phyloP scores from a whole-genome alignment of 495 filamentous ascomycete species.

The Venustampulla echinocandica region DNA sequence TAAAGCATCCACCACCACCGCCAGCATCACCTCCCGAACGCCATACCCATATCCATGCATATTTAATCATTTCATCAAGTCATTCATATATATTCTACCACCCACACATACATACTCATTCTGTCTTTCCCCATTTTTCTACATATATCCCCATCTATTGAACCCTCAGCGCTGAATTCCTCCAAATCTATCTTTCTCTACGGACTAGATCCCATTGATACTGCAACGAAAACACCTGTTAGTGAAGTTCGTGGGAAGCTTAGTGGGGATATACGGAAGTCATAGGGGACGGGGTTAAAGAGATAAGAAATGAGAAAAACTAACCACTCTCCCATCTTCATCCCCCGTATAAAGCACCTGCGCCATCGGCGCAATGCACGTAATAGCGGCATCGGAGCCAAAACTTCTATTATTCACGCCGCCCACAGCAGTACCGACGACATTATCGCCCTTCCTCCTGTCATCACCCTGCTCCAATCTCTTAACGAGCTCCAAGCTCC shows the following conservation, averaged over 20 bases:
- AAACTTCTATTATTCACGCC: slow-evolving; percentile 22
- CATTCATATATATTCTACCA: too few relatives aligned
- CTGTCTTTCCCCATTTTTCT: too few relatives aligned
- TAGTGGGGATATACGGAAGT: slow-evolving; percentile 15
- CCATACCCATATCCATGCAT: too few relatives aligned
- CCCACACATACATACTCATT: too few relatives aligned
- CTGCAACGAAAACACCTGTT: slow-evolving; percentile 31
- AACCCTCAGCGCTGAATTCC: too few relatives aligned
- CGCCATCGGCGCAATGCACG: slow-evolving; percentile 76
- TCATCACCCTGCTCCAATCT: slow-evolving; percentile 73
- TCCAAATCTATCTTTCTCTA: slow-evolving; percentile 47
- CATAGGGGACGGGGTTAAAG: background rate
- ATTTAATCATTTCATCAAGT: too few relatives aligned
- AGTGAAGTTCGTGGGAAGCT: slow-evolving; percentile 21
- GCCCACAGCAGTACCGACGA: slow-evolving; percentile 11
- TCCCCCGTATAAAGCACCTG: slow-evolving; percentile 87
- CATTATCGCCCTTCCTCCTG: slow-evolving; percentile 4
- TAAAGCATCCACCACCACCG: too few relatives aligned
- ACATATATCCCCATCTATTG: too few relatives aligned
- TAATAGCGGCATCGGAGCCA: slow-evolving; percentile 76
- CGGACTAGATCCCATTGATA: slow-evolving; percentile 89
- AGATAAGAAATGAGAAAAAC: slow-evolving; percentile 16
- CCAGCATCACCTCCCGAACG: too few relatives aligned
- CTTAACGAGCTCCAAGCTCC: slow-evolving; percentile 52
- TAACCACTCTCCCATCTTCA: slow-evolving; percentile 72